Evolutionary conservation across 768 basidiomycete genomes (phyloP), one percentile per base, ranked within the genome.

Genomic region (Lactarius quietus): DNA sequence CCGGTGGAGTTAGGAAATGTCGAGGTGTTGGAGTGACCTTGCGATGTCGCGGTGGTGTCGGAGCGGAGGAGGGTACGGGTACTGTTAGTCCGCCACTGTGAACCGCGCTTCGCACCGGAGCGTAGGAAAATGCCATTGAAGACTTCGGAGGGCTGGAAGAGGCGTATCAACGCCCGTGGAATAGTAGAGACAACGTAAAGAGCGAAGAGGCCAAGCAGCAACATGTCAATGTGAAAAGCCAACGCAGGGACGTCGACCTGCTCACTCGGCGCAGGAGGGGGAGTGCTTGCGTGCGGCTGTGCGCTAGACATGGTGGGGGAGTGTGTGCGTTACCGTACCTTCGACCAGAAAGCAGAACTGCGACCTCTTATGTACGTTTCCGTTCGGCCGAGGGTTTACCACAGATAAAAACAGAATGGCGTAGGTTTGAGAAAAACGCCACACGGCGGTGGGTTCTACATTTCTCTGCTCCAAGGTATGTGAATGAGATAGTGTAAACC

Each of bases 101-200:
- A 15, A 6, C 33, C 18, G 26, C 3, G 38, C 33, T 18, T 17
- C 8, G 53, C 7, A 6, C 62, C 59, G n/a, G 62, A 53, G 10
- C 62, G 62, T 6, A 67, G 62, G 66, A 68, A 63, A 31, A 59
- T 9, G 28, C 66, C 62, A 29, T 54, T 55, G 59, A 67, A 39
- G 41, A 51, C 7, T 2, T 68, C 65, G 18, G 68, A 61, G 38
- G 66, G 63, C 28, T 62, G 69, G 31, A 59, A 64, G 2, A 68
- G 26, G 9, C 43, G 52, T 10, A 64, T 63, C 15, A 69, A 43
- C 17, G 67, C 67, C 9, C 69, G 69, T 1, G 69, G 69, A 54
- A 69, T 57, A 14, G 69, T 69, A 23, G 58, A 54, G 53, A 28
- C 53, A 14, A 59, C 66, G 23, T 64, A 69, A n/a, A 65, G 20